Evolutionary conservation across 441 rosid genomes (phyloP), one percentile per base, ranked within the genome.

Genomic region (Pelargonium australe): DNA sequence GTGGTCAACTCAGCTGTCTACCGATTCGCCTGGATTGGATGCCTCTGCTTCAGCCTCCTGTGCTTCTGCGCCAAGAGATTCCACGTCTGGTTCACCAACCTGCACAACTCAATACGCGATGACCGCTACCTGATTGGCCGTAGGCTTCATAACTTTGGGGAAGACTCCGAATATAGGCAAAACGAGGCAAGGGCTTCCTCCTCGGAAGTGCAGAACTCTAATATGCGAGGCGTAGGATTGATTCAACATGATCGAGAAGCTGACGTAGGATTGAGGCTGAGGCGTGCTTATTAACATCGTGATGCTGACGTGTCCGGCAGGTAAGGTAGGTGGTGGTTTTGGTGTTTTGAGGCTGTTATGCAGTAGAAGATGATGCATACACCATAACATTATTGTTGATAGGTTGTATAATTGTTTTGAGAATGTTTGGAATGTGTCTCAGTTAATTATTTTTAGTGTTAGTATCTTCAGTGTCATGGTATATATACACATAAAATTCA

Each of bases 11-110:
- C 99, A 0, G 93, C 96, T 0, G 98, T 95, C 41, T 92, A 95
- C 75, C 89, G 97, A 13, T 92, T 85, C 23, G 97, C 99, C 0
- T 95, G 99, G 99, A 72, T 95, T 68, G 93, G 99, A 43, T 92
- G 96, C 81, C 96, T 95, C 17, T 77, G 80, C 65, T 81, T 89
- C 74, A 90, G 94, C 58, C 41, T 80, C 10, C 37, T 90, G 25
- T 90, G 88, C 82, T 89, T 87, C 65, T 95, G 99, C 13, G 94
- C 90, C 6, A 95, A 85, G 78, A 85, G 96, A 76, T 90, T 91
- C 73, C 97, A 87, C 67, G 88, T 85, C 70, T 90, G 97, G 97
- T 92, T 91, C 85, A 90, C 89, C 37, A 95, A 95, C 84, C 99
- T 95, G 70, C 99, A 95, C 86, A 95, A 95, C 82, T 87, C 97